Percentiles rank a stretch among this genome's conserved stretches.
Evolutionary conservation across 306 rosid species (phyloP).

Genomic region (Macrotyloma uniflorum): DNA sequence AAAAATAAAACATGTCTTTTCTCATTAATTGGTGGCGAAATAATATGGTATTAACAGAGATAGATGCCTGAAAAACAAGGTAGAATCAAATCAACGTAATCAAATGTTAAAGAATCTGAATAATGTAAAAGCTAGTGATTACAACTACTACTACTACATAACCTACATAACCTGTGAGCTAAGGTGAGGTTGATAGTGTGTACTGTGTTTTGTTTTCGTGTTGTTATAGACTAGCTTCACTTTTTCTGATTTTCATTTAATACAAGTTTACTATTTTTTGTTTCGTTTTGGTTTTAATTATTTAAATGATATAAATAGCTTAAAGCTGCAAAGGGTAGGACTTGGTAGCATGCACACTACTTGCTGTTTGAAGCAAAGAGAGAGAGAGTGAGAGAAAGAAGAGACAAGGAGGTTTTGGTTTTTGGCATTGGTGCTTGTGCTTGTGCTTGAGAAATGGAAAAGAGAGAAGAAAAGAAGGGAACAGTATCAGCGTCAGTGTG

Average conservation of each 20-base stretch:
- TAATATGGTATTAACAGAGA: neutral
- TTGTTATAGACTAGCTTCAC: conserved; percentile 46
- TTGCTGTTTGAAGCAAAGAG: conserved; percentile 48
- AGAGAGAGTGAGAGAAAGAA: neutral
- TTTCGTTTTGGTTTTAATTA: neutral
- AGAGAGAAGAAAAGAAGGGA: conserved; percentile 2
- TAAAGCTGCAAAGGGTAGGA: conserved; percentile 81
- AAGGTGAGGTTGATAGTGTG: conserved; percentile 21
- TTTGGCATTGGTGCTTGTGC: conserved; percentile 37
- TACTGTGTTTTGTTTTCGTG: conserved; percentile 67
- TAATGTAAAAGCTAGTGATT: neutral
- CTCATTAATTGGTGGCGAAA: neutral
- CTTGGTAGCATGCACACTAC: conserved; percentile 67
- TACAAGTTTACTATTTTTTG: neutral
- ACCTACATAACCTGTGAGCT: conserved; percentile 21
- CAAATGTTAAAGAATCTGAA: neutral
- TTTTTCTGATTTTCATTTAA: conserved; percentile 39
- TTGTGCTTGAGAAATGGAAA: conserved; percentile 34
- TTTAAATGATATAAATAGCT: conserved; percentile 41
- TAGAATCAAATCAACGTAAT: conserved; percentile 10
- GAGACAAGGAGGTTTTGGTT: conserved; percentile 21
- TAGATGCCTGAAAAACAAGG: neutral
- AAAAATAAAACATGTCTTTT: neutral
- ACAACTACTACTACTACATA: neutral
- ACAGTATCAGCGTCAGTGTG: conserved; percentile 40